Conservation (phyloP, 345 rosid species). For the Ceriops tagal region DNA sequence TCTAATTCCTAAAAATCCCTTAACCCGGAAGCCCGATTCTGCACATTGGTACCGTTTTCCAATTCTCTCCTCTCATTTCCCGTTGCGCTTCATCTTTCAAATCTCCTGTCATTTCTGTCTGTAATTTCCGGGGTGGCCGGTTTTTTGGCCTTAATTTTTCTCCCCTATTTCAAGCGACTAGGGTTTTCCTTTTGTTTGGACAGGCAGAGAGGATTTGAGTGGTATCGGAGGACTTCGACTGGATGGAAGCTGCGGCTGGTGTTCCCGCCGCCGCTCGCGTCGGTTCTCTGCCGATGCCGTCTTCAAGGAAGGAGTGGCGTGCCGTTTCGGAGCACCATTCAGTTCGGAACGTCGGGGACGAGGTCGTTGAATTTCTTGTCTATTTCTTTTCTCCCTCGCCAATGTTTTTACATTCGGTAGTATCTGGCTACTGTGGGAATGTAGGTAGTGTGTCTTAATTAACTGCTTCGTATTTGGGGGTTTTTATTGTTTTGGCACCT, state of each 20-base stretch:
- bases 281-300: constrained; percentile 59
- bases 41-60: not conserved
- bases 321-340: constrained; percentile 77
- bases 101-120: constrained; percentile 2
- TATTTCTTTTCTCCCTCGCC: not conserved
- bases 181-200: constrained; percentile 1
- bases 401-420: not conserved
- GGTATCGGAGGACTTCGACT: constrained; percentile 25
- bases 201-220: constrained; percentile 23
- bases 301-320: constrained; percentile 84
- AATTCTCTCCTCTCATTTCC: not conserved
- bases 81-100: not conserved
- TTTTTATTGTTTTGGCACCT: too few relatives aligned
- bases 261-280: constrained; percentile 53
- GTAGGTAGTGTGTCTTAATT: too few relatives aligned
- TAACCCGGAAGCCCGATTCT: not conserved
- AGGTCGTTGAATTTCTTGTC: constrained; percentile 34
- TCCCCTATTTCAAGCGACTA: constrained; percentile 11
- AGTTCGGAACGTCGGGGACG: constrained; percentile 50
- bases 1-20: constrained; percentile 13
- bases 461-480: too few relatives aligned
- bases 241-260: constrained; percentile 82
- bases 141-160: constrained; percentile 8
- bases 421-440: constrained; percentile 1
- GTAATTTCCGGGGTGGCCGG: constrained; percentile 21